These are phyloP conservation scores for Elongisporangium undulatum DNA, from an alignment of 352 stramenopile genomes.

Conservation along the genomic window DNA sequence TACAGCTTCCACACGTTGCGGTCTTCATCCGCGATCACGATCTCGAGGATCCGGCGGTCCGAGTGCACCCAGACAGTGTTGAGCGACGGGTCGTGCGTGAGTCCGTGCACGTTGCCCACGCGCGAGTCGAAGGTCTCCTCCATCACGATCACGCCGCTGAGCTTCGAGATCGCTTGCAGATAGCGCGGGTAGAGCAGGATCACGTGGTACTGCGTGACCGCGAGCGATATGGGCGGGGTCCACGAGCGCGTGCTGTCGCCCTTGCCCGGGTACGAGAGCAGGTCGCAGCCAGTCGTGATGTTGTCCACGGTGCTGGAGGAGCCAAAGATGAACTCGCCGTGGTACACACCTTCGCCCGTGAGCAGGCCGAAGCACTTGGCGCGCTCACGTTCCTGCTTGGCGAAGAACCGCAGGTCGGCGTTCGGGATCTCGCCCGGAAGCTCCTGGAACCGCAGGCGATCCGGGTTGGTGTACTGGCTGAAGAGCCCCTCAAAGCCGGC, in stretches of 20 bases:
- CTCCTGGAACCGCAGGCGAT: constrained; percentile 88
- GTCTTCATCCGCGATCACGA: constrained; percentile 85
- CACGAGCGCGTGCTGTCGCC: constrained; percentile 44
- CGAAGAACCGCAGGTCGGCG: constrained; percentile 75
- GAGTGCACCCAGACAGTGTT: constrained; percentile 85
- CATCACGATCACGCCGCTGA: constrained; percentile 84
- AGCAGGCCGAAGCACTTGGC: constrained; percentile 89
- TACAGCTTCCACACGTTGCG: constrained; percentile 92
- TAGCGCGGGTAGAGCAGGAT: constrained; percentile 82
- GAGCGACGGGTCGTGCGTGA: constrained; percentile 69
- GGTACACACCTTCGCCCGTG: constrained; percentile 88
- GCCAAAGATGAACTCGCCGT: constrained; percentile 82
- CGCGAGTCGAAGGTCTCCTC: constrained; percentile 79
- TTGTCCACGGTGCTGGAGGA: constrained; percentile 74
- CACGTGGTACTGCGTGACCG: constrained; percentile 91
- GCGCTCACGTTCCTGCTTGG: constrained; percentile 72
- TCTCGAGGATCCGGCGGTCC: constrained; percentile 71
- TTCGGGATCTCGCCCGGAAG: constrained; percentile 81
- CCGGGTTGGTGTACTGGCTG: constrained; percentile 69
- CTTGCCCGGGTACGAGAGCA: constrained; percentile 72
- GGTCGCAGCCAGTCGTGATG: constrained; percentile 66
- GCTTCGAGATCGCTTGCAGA: constrained; percentile 84
- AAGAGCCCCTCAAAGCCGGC: constrained; percentile 86
- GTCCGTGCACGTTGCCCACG: constrained; percentile 61
- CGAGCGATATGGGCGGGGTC: constrained; percentile 76